Evolutionary conservation across 2,329 filamentous ascomycete species (phyloP).

Genomic region (Hypoxylon sp.): DNA sequence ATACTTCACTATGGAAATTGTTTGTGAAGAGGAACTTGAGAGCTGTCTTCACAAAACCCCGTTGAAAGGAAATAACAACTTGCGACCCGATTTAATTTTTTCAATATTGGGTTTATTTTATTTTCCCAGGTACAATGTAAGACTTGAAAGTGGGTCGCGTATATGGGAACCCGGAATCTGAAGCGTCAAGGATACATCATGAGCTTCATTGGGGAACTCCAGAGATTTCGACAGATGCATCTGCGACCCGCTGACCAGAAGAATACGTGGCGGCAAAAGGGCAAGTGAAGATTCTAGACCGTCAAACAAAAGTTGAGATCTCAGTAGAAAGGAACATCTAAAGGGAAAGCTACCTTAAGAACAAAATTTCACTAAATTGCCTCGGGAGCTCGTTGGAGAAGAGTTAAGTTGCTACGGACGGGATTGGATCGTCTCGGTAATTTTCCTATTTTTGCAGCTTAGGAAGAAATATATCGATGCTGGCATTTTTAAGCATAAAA

Average conservation of each 20-base stretch:
- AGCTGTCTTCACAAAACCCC: slow-evolving; percentile 6
- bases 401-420: background rate
- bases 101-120: slow-evolving; percentile 5
- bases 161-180: slow-evolving; percentile 22
- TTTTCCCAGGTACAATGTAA: slow-evolving; percentile 10
- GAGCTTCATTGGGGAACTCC: slow-evolving; percentile 27
- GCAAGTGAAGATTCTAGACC: slow-evolving; percentile 28
- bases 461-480: slow-evolving; percentile 16
- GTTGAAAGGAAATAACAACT: slow-evolving; percentile 29
- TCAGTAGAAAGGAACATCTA: background rate
- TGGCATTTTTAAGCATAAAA: slow-evolving; percentile 24
- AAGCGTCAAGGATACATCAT: slow-evolving; percentile 31
- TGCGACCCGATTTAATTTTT: slow-evolving; percentile 33
- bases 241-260: slow-evolving; percentile 21
- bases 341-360: slow-evolving; percentile 3
- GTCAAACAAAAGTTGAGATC: slow-evolving; percentile 22
- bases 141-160: slow-evolving; percentile 37
- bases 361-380: background rate
- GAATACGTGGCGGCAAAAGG: slow-evolving; percentile 37
- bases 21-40: slow-evolving; percentile 4
- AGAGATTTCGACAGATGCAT: slow-evolving; percentile 30
- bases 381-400: background rate
- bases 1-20: slow-evolving; percentile 14
- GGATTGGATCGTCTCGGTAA: slow-evolving; percentile 6
- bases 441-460: background rate